phyloP scores from a whole-genome alignment of 768 basidiomycete genomes.

The Boletus reticuloceps region DNA sequence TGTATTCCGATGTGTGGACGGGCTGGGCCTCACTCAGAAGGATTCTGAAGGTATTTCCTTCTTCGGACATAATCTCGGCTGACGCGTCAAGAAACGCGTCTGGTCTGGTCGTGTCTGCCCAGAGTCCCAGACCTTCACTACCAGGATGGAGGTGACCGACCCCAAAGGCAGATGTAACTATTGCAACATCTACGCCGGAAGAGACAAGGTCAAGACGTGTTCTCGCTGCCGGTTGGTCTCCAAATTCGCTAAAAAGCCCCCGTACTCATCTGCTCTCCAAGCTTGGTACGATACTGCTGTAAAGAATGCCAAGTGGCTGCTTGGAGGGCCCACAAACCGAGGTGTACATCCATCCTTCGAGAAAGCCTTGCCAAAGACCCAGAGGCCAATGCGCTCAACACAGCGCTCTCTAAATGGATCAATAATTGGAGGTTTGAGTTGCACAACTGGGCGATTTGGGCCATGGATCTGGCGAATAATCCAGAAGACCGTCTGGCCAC shows the following conservation, averaged over 20 bases:
- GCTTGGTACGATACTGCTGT: slow-evolving; percentile 31
- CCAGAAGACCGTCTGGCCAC: slow-evolving; percentile 25
- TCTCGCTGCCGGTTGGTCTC: slow-evolving; percentile 22
- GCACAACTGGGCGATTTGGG: slow-evolving; percentile 16
- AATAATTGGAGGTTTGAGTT: slow-evolving; percentile 22
- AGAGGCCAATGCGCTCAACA: slow-evolving; percentile 16
- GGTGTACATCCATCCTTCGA: slow-evolving; percentile 11
- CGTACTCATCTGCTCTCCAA: neutral
- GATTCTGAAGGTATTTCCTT: too few species aligned
- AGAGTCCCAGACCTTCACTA: too few species aligned
- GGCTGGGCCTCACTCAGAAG: too few species aligned
- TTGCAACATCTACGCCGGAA: slow-evolving; percentile 19
- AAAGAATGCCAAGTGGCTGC: slow-evolving; percentile 28
- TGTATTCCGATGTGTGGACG: slow-evolving; percentile 68
- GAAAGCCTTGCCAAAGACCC: slow-evolving; percentile 13
- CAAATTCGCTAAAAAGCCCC: neutral
- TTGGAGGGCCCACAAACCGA: slow-evolving; percentile 28
- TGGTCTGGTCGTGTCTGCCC: too few species aligned
- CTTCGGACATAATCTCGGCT: too few species aligned
- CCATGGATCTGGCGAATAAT: slow-evolving; percentile 27
- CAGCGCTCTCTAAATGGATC: slow-evolving; percentile 26
- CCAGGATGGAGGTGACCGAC: neutral
- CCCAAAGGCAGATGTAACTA: slow-evolving; percentile 27
- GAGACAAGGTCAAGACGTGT: slow-evolving; percentile 25
- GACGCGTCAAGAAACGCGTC: too few species aligned